A percentile compares a stretch with the other conserved stretches of the same genome.
Evolutionary conservation across 2,329 filamentous ascomycete species (phyloP).

Genomic region (Diplodia sapinea): DNA sequence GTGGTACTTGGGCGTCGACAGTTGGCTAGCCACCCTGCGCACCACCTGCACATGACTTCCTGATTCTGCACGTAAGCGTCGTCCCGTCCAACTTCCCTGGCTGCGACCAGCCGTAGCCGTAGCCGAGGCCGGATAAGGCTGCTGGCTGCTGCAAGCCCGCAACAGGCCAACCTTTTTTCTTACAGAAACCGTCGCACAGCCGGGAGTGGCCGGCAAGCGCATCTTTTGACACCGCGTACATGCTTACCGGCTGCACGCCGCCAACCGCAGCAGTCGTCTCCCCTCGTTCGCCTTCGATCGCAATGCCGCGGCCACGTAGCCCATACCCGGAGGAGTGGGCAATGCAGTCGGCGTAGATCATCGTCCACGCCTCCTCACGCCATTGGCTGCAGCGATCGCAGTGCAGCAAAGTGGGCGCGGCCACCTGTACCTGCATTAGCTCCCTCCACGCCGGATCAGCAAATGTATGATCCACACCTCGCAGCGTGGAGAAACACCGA

Average conservation of each 20-base stretch:
- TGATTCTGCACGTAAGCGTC: neutral
- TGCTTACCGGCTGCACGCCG: neutral
- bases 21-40: no score
- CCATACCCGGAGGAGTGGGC: neutral
- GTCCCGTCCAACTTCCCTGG: neutral
- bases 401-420: neutral
- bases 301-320: neutral
- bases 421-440: conserved; percentile 1
- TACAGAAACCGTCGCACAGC: neutral
- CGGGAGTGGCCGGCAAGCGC: no score
- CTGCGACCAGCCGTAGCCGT: no score
- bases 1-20: no score
- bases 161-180: no score
- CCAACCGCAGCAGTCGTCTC: neutral
- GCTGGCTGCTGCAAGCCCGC: no score
- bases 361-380: neutral
- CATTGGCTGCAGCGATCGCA: neutral
- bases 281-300: neutral
- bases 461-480: neutral
- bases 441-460: neutral
- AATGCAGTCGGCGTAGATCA: neutral
- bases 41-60: neutral
- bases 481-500: neutral
- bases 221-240: neutral
- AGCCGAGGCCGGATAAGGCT: neutral